phyloP scores from a whole-genome alignment of 2,329 filamentous ascomycete genomes.

The Aspergillus sp. region DNA sequence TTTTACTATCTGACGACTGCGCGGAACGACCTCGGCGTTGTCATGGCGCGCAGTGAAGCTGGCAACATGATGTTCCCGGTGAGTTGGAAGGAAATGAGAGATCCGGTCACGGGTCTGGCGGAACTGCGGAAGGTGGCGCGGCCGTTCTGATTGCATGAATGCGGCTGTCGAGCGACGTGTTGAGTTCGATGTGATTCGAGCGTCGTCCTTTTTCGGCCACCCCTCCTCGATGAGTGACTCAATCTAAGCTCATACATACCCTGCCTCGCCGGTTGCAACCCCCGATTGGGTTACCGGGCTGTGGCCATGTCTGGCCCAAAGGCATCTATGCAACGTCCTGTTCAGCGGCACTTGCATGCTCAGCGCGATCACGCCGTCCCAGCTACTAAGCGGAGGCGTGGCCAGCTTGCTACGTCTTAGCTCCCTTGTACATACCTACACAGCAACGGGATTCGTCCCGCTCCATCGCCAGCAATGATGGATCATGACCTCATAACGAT shows the following conservation, averaged over 20 bases:
- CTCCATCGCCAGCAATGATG: not conserved
- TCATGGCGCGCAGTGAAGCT: conserved; percentile 84
- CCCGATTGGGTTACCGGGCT: too few relatives aligned
- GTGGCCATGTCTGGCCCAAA: too few relatives aligned
- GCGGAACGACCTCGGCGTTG: conserved; percentile 85
- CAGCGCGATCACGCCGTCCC: not conserved
- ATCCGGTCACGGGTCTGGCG: conserved; percentile 71
- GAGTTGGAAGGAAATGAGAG: conserved; percentile 92
- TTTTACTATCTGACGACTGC: conserved; percentile 96
- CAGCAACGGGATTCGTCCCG: not conserved
- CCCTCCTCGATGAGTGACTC: not conserved
- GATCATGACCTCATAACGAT: not conserved
- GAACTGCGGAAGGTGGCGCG: conserved; percentile 93
- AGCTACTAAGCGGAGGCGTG: not conserved
- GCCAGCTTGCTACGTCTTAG: not conserved
- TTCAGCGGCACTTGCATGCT: not conserved
- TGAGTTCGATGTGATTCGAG: not conserved
- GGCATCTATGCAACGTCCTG: not conserved
- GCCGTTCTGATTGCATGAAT: conserved; percentile 64
- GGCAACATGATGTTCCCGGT: conserved; percentile 91
- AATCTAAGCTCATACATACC: not conserved
- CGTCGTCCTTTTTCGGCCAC: not conserved
- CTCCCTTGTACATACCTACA: not conserved
- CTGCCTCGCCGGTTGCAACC: too few relatives aligned
- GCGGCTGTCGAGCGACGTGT: not conserved